Conservation (phyloP, 2,329 filamentous ascomycete species). For the Aspergillus sp. region DNA sequence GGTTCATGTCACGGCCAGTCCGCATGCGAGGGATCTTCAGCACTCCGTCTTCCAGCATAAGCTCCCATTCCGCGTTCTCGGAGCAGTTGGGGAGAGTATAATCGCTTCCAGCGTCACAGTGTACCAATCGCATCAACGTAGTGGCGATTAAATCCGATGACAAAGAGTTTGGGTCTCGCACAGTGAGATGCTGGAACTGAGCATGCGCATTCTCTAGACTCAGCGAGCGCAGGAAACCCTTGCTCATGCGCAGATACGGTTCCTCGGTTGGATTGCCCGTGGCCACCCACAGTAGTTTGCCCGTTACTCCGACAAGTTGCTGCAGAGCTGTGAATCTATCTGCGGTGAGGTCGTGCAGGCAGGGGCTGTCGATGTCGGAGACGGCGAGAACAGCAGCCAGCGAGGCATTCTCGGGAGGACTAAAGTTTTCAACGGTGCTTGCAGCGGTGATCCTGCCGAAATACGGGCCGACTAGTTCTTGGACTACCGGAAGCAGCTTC, state of each 20-base stretch:
- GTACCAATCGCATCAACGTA: conserved; percentile 1
- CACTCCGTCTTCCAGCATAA: neutral
- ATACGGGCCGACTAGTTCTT: neutral
- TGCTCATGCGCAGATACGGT: conserved; percentile 1
- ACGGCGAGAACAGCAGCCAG: neutral
- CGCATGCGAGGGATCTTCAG: conserved; percentile 3
- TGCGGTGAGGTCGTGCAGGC: neutral
- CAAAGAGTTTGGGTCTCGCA: neutral
- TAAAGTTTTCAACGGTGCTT: neutral
- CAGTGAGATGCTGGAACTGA: conserved; percentile 2
- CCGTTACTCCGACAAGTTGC: neutral
- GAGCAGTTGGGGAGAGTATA: neutral
- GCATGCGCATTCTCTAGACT: neutral
- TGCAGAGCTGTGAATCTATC: neutral
- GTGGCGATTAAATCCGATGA: neutral
- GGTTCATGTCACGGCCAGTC: neutral
- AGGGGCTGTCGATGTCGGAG: neutral
- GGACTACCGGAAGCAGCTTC: neutral
- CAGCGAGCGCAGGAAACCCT: conserved; percentile 2
- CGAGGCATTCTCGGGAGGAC: neutral
- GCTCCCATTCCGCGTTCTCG: conserved; percentile 1
- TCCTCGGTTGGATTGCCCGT: neutral
- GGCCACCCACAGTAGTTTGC: conserved; percentile 1
- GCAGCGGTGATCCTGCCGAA: neutral
- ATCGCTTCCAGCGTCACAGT: neutral